These are phyloP conservation scores for Venturia effusa DNA, from an alignment of 2,329 filamentous ascomycete genomes.

Conservation along the genomic window DNA sequence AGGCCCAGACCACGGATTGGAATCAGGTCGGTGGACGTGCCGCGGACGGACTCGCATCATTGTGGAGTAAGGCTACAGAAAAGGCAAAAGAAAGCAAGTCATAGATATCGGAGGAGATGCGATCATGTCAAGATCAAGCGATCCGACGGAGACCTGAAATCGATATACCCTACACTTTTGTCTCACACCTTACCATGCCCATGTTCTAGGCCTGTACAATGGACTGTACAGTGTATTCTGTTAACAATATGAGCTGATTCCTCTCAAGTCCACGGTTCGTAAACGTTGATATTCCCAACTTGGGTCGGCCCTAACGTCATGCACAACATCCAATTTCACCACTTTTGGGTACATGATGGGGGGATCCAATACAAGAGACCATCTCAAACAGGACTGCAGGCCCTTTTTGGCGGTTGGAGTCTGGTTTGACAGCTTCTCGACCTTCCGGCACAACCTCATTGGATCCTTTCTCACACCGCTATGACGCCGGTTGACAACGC, in stretches of 20 bases:
- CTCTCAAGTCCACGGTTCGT: not conserved
- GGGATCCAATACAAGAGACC: not conserved
- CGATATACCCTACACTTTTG: not conserved
- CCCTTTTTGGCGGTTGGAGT: too few relatives aligned
- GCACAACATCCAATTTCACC: not conserved
- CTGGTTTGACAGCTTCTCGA: not conserved
- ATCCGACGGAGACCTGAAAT: not conserved
- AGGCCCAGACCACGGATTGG: conserved; percentile 36
- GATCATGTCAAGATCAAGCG: not conserved
- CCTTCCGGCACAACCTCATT: not conserved
- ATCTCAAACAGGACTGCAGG: not conserved
- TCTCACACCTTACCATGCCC: not conserved
- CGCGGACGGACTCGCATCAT: not conserved
- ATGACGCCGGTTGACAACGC: not conserved
- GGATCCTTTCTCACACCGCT: not conserved
- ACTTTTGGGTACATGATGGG: not conserved
- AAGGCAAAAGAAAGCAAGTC: conserved; percentile 2
- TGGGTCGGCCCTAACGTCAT: not conserved
- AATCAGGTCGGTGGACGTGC: conserved; percentile 24
- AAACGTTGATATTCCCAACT: not conserved
- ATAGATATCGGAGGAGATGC: not conserved
- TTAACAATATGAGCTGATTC: not conserved
- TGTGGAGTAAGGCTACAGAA: conserved; percentile 3
- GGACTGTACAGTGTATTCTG: not conserved
- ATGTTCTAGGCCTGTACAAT: not conserved